Base-by-base conservation (phyloP, 805 yeast genomes). In the Crinitomyces ghanaensis region DNA sequence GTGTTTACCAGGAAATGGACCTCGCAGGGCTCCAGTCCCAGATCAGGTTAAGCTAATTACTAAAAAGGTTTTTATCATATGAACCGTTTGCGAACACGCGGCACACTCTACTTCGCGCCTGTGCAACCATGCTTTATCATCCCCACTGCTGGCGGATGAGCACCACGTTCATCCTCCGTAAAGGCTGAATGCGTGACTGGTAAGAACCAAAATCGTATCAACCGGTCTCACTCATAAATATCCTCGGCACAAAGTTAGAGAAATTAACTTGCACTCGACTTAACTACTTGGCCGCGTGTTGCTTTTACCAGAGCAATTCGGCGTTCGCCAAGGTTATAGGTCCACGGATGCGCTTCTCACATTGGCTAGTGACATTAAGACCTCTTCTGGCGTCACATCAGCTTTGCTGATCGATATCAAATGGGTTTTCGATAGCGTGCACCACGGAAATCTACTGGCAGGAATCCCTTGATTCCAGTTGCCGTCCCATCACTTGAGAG, bases 391-490 rank as follows among this genome's bases (percentile, higher is more conserved):
- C 6, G 13, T 17, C 8, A 17, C 20, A 6, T 17, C 21, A n/a
- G 11, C n/a, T 12, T 13, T 31, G 19, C 13, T 14, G 35, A 31
- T 31, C n/a, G 34, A 31, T 19, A 22, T 31, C 5, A 31, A 31
- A 17, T 34, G 34, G 12, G 34, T 35, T 6, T 31, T 31, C 17
- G 34, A 31, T 14, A 23, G 27, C 13, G 34, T 31, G 9, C 34
- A 31, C 27, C 5, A 19, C 7, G 34, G 27, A 12, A 31, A n/a
- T 31, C 12, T 31, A 15, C 13, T 31, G n/a, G 15, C 6, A 28
- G 27, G 19, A 6, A 29, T 31, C 35, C 11, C 7, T 27, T 6
- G 27, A 7, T n/a, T 22, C 19, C 6, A 28, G n/a, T n/a, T 31
- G 8, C 34, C 34, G 8, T 11, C 7, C n/a, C n/a, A 16, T 15